Percentiles rank a stretch among this genome's conserved stretches.
phyloP scores from a whole-genome alignment of 1,284 basidiomycete genomes.

The Apiotrichum siamense region DNA sequence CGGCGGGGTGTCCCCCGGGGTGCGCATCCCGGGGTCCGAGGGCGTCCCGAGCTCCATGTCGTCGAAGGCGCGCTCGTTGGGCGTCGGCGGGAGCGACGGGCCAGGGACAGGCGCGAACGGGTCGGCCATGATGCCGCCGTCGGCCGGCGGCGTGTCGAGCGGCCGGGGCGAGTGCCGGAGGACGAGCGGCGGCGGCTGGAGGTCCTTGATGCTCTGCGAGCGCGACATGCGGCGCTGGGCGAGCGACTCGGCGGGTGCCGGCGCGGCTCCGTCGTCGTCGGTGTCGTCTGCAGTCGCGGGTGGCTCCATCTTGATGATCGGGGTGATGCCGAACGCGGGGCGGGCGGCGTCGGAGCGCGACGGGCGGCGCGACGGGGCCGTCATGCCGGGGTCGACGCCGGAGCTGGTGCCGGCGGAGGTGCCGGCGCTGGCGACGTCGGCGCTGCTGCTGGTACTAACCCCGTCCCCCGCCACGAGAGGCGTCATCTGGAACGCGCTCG shows the following conservation, averaged over 20 bases:
- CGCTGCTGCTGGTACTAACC: neutral
- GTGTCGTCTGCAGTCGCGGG: neutral
- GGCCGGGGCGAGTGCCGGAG: neutral
- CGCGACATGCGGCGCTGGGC: neutral
- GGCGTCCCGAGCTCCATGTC: neutral
- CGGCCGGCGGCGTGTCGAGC: neutral
- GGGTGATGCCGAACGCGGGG: neutral
- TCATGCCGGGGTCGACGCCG: neutral
- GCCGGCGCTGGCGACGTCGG: neutral
- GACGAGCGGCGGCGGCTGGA: neutral
- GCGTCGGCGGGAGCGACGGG: neutral
- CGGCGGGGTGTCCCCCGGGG: too few relatives aligned
- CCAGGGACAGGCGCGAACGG: conserved; percentile 1
- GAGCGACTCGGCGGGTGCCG: neutral
- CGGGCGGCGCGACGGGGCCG: neutral
- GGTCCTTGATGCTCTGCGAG: conserved; percentile 4
- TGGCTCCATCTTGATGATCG: neutral
- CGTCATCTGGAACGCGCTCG: conserved; percentile 1
- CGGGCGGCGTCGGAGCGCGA: neutral
- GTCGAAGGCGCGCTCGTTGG: neutral
- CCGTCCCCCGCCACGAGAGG: neutral
- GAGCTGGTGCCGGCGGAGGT: neutral
- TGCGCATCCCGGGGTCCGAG: neutral
- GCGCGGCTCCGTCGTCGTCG: neutral
- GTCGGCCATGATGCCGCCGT: neutral